These are phyloP conservation scores for Gnaphalium uliginosum DNA, from an alignment of 129 eudicot genomes.

Conservation along the genomic window DNA sequence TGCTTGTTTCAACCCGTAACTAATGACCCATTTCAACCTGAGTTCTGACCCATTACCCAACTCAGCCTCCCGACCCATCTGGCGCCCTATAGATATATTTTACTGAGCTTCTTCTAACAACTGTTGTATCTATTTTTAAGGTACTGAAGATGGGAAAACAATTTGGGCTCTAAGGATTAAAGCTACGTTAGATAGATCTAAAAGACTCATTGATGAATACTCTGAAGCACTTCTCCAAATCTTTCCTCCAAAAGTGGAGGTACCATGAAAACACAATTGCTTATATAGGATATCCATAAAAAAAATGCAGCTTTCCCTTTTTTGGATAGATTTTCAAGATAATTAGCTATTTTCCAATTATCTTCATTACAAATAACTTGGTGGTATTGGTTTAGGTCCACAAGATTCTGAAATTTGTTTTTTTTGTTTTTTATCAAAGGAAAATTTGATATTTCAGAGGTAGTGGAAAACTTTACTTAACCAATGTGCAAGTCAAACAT, in stretches of 20 bases:
- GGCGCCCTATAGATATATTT: not conserved
- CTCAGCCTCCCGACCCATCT: not conserved
- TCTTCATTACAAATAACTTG: not conserved
- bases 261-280: conserved; percentile 5
- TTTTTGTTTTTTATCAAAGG: conserved; percentile 7
- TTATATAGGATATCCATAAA: conserved; percentile 9
- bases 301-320: not conserved
- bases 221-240: conserved; percentile 88
- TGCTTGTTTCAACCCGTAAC: too few relatives aligned
- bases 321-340: not conserved
- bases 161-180: conserved; percentile 93
- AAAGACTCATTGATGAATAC: conserved; percentile 91
- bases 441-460: not conserved
- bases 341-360: not conserved
- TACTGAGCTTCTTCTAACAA: conserved; percentile 23
- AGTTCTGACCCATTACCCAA: not conserved
- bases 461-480: not conserved
- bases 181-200: conserved; percentile 93
- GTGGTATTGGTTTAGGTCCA: conserved; percentile 1
- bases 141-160: conserved; percentile 85
- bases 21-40: not conserved
- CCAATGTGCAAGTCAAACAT: not conserved
- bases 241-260: conserved; percentile 91
- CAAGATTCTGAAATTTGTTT: not conserved
- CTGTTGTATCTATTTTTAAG: conserved; percentile 32